Conservation (phyloP, 2,329 filamentous ascomycete species). For the Talaromyces verruculosus region DNA sequence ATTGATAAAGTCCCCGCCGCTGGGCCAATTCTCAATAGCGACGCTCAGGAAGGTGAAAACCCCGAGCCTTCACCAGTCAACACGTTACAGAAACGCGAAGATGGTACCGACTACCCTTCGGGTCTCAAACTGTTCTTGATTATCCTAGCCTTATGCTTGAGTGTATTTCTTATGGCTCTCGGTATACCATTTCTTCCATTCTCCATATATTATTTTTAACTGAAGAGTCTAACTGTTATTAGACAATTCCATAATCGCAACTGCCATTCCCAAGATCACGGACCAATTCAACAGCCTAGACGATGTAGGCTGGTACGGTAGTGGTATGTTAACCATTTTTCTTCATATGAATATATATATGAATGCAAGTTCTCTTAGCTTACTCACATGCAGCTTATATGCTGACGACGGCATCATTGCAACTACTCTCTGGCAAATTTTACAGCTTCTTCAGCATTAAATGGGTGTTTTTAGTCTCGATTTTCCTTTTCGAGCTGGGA, state of each 20-base stretch:
- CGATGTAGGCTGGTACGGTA: constrained; percentile 40
- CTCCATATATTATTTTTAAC: background rate
- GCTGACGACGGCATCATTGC: constrained; percentile 37
- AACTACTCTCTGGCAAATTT: constrained; percentile 43
- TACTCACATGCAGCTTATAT: constrained; percentile 35
- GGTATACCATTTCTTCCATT: background rate
- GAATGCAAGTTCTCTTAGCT: constrained; percentile 25
- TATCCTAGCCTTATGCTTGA: constrained; percentile 4
- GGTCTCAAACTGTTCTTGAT: constrained; percentile 7
- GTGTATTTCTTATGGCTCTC: constrained; percentile 9
- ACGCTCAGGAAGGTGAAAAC: background rate
- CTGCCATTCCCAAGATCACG: constrained; percentile 31
- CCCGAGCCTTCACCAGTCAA: background rate
- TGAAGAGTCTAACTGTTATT: background rate
- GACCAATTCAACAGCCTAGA: constrained; percentile 30
- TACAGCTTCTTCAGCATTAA: constrained; percentile 45
- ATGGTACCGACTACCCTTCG: constrained; percentile 7
- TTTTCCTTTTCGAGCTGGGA: constrained; percentile 48
- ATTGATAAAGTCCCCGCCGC: background rate
- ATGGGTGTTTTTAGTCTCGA: constrained; percentile 20
- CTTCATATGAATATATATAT: constrained; percentile 30
- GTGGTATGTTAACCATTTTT: constrained; percentile 10
- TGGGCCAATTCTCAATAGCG: background rate
- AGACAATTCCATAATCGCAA: constrained; percentile 31
- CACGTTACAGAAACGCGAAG: constrained; percentile 4